These are phyloP conservation scores for Rhizopus sp. DNA, from an alignment of 371 early-diverging fungal genomes.

Conservation along the genomic window DNA sequence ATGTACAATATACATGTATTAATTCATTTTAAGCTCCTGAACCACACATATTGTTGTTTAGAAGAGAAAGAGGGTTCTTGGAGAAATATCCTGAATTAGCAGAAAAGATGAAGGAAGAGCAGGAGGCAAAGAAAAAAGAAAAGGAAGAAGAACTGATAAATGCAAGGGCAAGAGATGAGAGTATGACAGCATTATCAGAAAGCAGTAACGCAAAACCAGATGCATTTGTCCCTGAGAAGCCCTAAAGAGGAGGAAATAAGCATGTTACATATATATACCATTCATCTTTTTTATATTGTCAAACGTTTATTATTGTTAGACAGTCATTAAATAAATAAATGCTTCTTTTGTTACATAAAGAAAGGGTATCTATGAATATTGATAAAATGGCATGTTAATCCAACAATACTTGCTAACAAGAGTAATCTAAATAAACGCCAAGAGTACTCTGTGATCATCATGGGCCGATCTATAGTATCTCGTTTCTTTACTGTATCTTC, in stretches of 20 bases:
- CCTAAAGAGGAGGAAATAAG: constrained; percentile 11
- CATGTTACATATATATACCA: constrained; percentile 21
- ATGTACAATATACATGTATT: background rate
- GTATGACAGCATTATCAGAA: background rate
- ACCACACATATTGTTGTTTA: constrained; percentile 84
- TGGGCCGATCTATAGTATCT: constrained; percentile 7
- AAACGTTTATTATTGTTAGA: background rate
- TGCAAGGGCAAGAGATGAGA: background rate
- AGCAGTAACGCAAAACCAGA: too few relatives aligned
- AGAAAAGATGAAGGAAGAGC: constrained; percentile 7
- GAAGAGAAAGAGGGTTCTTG: constrained; percentile 70
- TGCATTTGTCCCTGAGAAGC: background rate
- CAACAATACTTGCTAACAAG: constrained; percentile 41
- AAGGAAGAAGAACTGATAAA: background rate
- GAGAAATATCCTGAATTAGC: constrained; percentile 29
- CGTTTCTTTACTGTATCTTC: background rate
- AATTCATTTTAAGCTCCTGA: constrained; percentile 63
- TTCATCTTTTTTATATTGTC: background rate
- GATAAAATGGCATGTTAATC: constrained; percentile 37
- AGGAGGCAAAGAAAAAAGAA: constrained; percentile 15
- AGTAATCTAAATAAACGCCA: constrained; percentile 46
- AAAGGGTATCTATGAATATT: constrained; percentile 1
- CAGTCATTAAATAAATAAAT: too few relatives aligned
- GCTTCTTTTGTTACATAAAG: background rate
- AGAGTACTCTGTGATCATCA: constrained; percentile 38